These are phyloP conservation scores for Euptelea pleiosperma DNA, from an alignment of 164 flowering plant species.

Conservation along the genomic window DNA sequence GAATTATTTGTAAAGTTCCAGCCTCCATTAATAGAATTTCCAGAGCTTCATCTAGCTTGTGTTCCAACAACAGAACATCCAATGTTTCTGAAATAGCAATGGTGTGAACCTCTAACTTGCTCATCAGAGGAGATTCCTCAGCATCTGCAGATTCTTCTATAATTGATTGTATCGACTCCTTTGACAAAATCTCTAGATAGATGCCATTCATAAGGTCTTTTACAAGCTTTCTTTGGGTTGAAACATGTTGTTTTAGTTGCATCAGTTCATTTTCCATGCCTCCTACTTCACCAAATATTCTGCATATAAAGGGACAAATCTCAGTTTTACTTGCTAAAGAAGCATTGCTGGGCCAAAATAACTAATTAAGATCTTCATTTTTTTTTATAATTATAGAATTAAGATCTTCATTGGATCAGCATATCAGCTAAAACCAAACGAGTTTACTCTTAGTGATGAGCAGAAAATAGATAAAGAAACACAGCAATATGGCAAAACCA, in stretches of 20 bases:
- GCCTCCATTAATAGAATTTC: constrained; percentile 39
- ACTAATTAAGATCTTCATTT: neutral
- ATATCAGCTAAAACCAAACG: neutral
- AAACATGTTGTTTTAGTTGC: constrained; percentile 37
- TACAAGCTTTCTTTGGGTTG: constrained; percentile 39
- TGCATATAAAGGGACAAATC: constrained; percentile 20
- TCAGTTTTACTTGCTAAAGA: constrained; percentile 5
- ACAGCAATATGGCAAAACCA: neutral
- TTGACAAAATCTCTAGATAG: constrained; percentile 26
- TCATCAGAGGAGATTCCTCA: constrained; percentile 18
- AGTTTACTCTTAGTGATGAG: neutral
- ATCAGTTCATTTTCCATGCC: constrained; percentile 41
- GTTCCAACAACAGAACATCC: constrained; percentile 52
- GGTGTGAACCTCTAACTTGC: constrained; percentile 35
- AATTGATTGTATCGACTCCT: constrained; percentile 32
- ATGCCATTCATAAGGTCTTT: constrained; percentile 34
- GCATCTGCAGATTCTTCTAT: constrained; percentile 25
- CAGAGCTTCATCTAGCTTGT: constrained; percentile 55
- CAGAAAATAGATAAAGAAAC: neutral
- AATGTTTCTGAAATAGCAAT: constrained; percentile 37
- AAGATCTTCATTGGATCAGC: no score
- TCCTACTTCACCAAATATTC: constrained; percentile 47
- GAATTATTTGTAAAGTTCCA: constrained; percentile 21
- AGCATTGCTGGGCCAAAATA: neutral
- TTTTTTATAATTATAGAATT: no score